A percentile compares a stretch with the other conserved stretches of the same genome.
These are phyloP conservation scores for Metschnikowia lochheadii DNA, from an alignment of 805 yeast genomes.

Conservation along the genomic window DNA sequence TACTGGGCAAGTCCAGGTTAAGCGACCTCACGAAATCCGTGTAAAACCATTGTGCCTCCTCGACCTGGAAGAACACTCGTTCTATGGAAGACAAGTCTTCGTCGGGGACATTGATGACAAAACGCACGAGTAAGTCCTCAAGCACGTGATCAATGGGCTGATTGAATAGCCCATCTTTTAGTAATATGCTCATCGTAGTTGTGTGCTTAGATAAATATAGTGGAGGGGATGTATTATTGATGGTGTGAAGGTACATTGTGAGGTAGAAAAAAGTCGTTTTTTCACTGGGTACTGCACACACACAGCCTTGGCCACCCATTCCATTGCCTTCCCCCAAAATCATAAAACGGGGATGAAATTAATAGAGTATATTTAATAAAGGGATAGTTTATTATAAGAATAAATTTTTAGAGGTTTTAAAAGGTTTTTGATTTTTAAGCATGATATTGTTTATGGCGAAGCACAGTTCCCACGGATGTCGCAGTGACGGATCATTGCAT, in stretches of 20 bases:
- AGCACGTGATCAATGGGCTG: constrained; percentile 68
- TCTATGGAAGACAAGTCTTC: constrained; percentile 81
- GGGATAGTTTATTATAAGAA: too few relatives aligned
- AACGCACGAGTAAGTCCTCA: constrained; percentile 85
- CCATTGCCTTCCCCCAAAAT: too few relatives aligned
- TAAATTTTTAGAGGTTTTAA: too few relatives aligned
- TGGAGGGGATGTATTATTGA: background rate
- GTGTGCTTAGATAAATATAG: background rate
- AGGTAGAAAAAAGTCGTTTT: constrained; percentile 1
- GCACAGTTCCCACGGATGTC: too few relatives aligned
- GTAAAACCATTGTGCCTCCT: constrained; percentile 98
- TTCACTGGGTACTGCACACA: constrained; percentile 2
- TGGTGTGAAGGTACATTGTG: background rate
- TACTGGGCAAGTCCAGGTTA: constrained; percentile 69
- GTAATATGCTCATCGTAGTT: constrained; percentile 52
- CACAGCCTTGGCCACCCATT: background rate
- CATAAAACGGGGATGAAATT: too few relatives aligned
- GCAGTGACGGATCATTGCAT: too few relatives aligned
- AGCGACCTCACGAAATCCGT: constrained; percentile 72
- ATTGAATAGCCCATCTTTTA: constrained; percentile 52
- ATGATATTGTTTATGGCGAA: too few relatives aligned
- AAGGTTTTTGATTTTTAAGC: too few relatives aligned
- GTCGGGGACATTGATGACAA: constrained; percentile 84
- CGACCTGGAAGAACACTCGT: constrained; percentile 87
- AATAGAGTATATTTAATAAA: too few relatives aligned